Evolutionary conservation across 805 yeast genomes (phyloP), one percentile per base, ranked within the genome.

Genomic region (Candida montana): DNA sequence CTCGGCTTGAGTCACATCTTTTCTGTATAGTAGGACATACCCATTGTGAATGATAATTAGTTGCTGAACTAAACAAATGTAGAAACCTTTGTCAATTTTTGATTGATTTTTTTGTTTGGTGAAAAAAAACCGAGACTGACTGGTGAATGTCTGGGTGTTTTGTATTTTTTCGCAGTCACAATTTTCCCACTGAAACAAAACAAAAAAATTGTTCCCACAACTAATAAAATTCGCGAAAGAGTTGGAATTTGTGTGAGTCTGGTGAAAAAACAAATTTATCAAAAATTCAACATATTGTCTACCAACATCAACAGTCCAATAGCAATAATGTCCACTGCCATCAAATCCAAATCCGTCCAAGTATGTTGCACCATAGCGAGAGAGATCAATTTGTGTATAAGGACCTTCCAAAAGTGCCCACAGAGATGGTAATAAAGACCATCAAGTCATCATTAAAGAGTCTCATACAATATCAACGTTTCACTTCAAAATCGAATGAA

Each of bases 321-420:
- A 59, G 61, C 64, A 67, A 69, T 53, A 67, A 79, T 78, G 83
- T 77, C 83, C 69, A 69, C 88, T 66, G 71, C 47, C 49, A 49
- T 38, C 41, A 45, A 54, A 50, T 57, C 74, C 71, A 88, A 84
- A 79, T 82, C 90, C 75, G 91, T 84, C 70, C 90, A 83, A 79
- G 89, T 81, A 81, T 77, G 89, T 81, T 24, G 32, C 8, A 19
- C 10, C 21, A 7, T 19, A 34, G 16, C 4, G n/a, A 23, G 16
- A 26, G 24, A 35, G 21, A 31, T 17, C 15, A 4, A 3, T n/a
- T 16, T 17, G 32, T 30, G 32, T 30, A 13, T 16, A 16, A 17
- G 8, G 16, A 6, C 18, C 6, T 15, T n/a, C 18, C 17, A 10
- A 15, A 4, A 13, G 31, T 6, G 10, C 18, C 4, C 18, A 27